A percentile compares a stretch with the other conserved stretches of the same genome.
phyloP scores from a whole-genome alignment of 129 eudicot species.

The Heracleum sosnowskyi region DNA sequence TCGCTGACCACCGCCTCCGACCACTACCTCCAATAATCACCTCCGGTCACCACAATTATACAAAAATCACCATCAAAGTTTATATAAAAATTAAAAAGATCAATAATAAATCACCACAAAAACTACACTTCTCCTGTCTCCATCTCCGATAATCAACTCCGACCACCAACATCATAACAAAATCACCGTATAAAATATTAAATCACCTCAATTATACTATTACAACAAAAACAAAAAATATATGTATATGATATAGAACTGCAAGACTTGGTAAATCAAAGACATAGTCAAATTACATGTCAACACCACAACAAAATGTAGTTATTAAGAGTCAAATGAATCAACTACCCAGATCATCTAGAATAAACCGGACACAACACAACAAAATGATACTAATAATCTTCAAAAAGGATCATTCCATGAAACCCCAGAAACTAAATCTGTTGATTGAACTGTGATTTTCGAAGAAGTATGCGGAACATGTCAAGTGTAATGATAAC shows the following conservation, averaged over 20 bases:
- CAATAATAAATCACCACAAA: too few relatives aligned
- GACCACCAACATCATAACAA: too few relatives aligned
- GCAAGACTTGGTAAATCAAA: conserved; percentile 2
- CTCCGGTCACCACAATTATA: too few relatives aligned
- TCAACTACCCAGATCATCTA: background rate
- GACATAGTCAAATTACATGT: background rate
- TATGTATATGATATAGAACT: background rate
- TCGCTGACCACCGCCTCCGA: too few relatives aligned
- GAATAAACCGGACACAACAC: background rate
- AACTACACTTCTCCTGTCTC: too few relatives aligned
- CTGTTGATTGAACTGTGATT: background rate
- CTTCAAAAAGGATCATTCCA: background rate
- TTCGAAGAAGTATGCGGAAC: background rate
- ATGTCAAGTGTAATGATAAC: background rate
- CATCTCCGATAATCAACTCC: too few relatives aligned
- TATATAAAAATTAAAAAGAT: too few relatives aligned
- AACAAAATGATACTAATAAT: background rate
- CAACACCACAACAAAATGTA: background rate
- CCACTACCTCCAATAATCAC: too few relatives aligned
- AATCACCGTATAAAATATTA: too few relatives aligned
- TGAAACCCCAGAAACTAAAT: background rate
- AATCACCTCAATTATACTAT: too few relatives aligned
- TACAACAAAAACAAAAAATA: background rate
- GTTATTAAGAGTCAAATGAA: background rate
- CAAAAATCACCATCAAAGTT: too few relatives aligned